Evolutionary conservation across 108 stramenopile species (phyloP).

Genomic region (Seminavis robusta): DNA sequence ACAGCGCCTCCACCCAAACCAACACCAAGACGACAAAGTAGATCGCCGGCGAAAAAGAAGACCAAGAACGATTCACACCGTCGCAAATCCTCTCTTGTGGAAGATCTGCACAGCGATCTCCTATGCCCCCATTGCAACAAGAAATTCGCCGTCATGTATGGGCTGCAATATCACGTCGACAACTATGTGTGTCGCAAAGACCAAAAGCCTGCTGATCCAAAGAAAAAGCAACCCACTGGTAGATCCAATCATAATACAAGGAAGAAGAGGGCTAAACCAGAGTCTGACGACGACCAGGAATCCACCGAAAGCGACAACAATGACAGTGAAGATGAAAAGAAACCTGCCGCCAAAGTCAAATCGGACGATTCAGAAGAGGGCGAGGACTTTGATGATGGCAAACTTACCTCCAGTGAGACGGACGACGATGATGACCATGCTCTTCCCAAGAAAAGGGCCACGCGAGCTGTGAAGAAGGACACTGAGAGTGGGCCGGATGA

Average conservation of each 20-base stretch:
- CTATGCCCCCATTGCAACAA: conserved; percentile 58
- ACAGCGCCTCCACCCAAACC: too few relatives aligned
- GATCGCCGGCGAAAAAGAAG: too few relatives aligned
- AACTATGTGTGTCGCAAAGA: conserved; percentile 20
- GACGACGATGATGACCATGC: conserved; percentile 4
- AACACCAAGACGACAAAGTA: too few relatives aligned
- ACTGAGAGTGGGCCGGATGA: not conserved
- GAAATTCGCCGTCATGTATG: conserved; percentile 14
- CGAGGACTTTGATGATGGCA: not conserved
- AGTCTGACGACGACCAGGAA: too few relatives aligned
- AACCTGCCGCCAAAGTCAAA: not conserved
- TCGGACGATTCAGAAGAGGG: not conserved
- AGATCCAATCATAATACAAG: not conserved
- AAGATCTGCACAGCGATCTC: too few relatives aligned
- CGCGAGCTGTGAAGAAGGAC: not conserved
- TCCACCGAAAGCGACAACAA: too few relatives aligned
- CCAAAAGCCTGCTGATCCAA: conserved; percentile 5
- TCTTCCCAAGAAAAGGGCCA: too few relatives aligned
- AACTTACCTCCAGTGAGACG: not conserved
- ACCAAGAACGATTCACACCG: too few relatives aligned
- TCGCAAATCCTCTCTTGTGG: too few relatives aligned
- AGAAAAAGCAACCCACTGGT: too few relatives aligned
- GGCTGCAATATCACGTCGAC: conserved; percentile 39
- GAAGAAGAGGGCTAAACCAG: too few relatives aligned
- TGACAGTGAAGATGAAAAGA: not conserved